Percentiles rank a stretch among this genome's conserved stretches.
phyloP scores from a whole-genome alignment of 2,329 filamentous ascomycete genomes.

The Sphaerulina vaccinii region DNA sequence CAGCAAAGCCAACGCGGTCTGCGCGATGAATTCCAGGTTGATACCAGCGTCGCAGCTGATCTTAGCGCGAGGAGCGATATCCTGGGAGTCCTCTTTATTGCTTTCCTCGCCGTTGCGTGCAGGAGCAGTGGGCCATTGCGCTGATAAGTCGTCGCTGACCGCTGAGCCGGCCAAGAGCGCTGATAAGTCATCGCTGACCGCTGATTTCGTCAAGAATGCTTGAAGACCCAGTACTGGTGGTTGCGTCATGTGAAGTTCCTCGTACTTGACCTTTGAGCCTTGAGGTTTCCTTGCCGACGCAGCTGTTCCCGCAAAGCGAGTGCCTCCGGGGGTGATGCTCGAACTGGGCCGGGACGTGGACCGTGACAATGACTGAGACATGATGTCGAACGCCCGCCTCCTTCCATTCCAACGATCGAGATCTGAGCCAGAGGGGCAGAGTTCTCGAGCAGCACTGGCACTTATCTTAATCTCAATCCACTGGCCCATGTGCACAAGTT shows the following conservation, averaged over 20 bases:
- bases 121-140: not conserved
- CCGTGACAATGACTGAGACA: too few relatives aligned
- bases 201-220: constrained; percentile 21
- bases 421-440: constrained; percentile 18
- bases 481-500: constrained; percentile 26
- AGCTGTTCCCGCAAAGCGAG: constrained; percentile 15
- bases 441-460: constrained; percentile 21
- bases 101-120: constrained; percentile 1
- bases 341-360: constrained; percentile 12
- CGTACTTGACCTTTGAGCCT: constrained; percentile 16
- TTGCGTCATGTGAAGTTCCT: constrained; percentile 27
- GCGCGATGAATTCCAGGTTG: constrained; percentile 33
- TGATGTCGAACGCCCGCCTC: too few relatives aligned
- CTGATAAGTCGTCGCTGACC: too few relatives aligned
- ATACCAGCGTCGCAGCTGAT: constrained; percentile 33
- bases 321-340: constrained; percentile 26
- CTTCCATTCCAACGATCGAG: too few relatives aligned
- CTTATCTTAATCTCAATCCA: constrained; percentile 30
- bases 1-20: constrained; percentile 27
- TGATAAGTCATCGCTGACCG: not conserved
- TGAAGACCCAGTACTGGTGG: constrained; percentile 30
- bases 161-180: not conserved
- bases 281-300: not conserved
- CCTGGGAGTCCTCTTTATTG: not conserved
- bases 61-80: constrained; percentile 23